A percentile compares a stretch with the other conserved stretches of the same genome.
Conservation (phyloP, 2,329 filamentous ascomycete species). For the Verticillium klebahnii region DNA sequence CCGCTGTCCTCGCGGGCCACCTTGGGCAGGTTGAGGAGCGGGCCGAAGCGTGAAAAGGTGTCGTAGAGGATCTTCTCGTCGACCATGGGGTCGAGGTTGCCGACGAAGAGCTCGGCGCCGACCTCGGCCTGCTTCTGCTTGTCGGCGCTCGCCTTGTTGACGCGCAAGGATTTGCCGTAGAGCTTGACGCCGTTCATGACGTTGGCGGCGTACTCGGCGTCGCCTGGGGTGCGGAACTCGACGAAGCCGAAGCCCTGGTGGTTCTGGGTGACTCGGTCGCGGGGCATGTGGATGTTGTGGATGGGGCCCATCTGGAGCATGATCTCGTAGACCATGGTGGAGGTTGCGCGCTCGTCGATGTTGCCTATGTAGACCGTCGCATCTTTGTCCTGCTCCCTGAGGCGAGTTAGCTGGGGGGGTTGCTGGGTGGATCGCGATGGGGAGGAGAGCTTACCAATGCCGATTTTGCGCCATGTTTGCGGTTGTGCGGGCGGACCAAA, state of each 20-base stretch:
- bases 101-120: conserved; percentile 93
- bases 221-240: conserved; percentile 92
- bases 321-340: conserved; percentile 90
- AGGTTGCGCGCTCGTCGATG: conserved; percentile 91
- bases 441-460: conserved; percentile 59
- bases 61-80: conserved; percentile 96
- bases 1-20: conserved; percentile 86
- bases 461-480: conserved; percentile 60
- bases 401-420: conserved; percentile 16
- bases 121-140: conserved; percentile 93
- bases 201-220: conserved; percentile 93
- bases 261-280: conserved; percentile 93
- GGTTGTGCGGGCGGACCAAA: background rate
- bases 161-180: conserved; percentile 89
- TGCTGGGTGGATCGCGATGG: background rate
- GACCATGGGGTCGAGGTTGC: conserved; percentile 90
- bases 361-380: conserved; percentile 98
- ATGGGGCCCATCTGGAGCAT: conserved; percentile 98
- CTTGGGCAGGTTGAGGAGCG: conserved; percentile 79
- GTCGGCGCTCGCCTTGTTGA: conserved; percentile 90
- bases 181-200: conserved; percentile 95
- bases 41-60: conserved; percentile 87
- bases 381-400: conserved; percentile 95
- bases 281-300: conserved; percentile 95
- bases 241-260: conserved; percentile 99